A percentile compares a stretch with the other conserved stretches of the same genome.
phyloP scores from a whole-genome alignment of 2,329 filamentous ascomycete genomes.

The Aureobasidium pullulans region DNA sequence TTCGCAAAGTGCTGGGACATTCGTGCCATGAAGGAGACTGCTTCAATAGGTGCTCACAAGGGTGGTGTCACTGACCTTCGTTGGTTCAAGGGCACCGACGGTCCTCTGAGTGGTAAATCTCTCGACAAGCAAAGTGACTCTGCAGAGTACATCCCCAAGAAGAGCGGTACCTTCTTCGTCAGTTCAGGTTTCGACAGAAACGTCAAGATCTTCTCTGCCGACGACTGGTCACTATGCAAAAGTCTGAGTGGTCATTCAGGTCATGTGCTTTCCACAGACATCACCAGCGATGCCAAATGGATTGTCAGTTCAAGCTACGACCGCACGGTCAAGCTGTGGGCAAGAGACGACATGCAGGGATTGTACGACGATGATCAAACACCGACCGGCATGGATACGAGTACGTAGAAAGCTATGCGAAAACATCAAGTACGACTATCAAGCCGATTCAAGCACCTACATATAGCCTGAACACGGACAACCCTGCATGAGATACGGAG shows the following conservation, averaged over 20 bases:
- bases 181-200: conserved; percentile 89
- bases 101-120: conserved; percentile 41
- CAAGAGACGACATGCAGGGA: conserved; percentile 64
- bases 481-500: neutral
- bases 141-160: conserved; percentile 54
- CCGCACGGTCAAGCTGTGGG: conserved; percentile 93
- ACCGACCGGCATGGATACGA: neutral
- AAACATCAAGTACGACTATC: neutral
- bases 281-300: conserved; percentile 79
- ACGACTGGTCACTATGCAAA: conserved; percentile 90
- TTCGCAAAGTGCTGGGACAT: conserved; percentile 99
- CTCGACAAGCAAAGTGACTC: neutral
- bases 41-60: conserved; percentile 82
- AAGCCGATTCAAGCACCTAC: neutral
- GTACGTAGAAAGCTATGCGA: conserved; percentile 2
- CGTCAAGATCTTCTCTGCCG: conserved; percentile 90
- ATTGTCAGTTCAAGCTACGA: conserved; percentile 94
- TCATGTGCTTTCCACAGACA: conserved; percentile 84
- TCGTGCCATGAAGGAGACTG: conserved; percentile 74
- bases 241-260: conserved; percentile 84
- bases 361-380: conserved; percentile 19
- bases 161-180: conserved; percentile 85
- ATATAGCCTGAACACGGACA: neutral
- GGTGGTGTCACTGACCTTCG: conserved; percentile 87
- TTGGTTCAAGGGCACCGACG: conserved; percentile 87